Conservation (phyloP, 305 asterid genomes). For the Fraxinus nigra region DNA sequence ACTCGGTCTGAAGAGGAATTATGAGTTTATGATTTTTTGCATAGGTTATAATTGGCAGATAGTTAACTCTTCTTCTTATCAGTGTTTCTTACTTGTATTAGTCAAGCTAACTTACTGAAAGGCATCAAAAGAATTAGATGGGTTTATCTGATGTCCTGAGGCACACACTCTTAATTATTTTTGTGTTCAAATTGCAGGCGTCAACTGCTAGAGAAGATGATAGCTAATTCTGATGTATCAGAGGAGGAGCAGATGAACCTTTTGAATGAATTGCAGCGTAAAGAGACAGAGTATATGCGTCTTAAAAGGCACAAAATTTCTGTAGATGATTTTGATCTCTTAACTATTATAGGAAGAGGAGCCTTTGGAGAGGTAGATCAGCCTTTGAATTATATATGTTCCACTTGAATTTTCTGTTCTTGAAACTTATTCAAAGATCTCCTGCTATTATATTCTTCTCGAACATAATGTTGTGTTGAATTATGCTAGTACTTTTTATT, state of each 20-base stretch:
- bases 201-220: conserved; percentile 45
- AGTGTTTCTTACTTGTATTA: neutral
- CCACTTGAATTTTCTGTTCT: neutral
- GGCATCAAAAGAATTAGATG: neutral
- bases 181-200: conserved; percentile 50
- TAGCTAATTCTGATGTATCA: conserved; percentile 51
- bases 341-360: conserved; percentile 76
- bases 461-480: neutral
- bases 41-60: neutral
- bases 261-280: conserved; percentile 66
- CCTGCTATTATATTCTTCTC: neutral
- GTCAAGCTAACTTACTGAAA: neutral
- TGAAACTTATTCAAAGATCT: conserved; percentile 4
- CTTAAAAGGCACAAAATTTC: conserved; percentile 71
- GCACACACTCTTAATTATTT: neutral
- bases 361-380: conserved; percentile 84
- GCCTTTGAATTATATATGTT: conserved; percentile 1
- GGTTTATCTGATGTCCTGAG: neutral
- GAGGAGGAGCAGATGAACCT: conserved; percentile 62
- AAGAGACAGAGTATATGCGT: conserved; percentile 73
- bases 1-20: neutral
- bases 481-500: neutral
- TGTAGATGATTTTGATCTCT: conserved; percentile 70
- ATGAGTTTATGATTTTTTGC: neutral
- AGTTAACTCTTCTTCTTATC: neutral